Evolutionary conservation across 495 filamentous ascomycete genomes (phyloP).

Genomic region (Pyrenopolyporus hunteri): DNA sequence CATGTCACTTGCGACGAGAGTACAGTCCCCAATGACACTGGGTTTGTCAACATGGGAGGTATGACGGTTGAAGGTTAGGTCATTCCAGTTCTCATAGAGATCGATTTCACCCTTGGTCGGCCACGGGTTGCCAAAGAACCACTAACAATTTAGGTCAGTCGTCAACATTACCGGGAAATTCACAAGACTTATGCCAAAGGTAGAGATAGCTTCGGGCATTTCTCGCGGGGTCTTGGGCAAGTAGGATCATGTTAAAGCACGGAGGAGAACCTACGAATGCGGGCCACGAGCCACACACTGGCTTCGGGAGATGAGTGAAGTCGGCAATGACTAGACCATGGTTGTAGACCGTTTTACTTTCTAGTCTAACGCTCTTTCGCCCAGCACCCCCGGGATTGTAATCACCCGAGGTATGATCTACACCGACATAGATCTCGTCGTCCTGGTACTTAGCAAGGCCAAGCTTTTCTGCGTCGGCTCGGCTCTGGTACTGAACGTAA

Average conservation of each 20-base stretch:
- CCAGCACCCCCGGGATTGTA: conserved; percentile 45
- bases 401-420: conserved; percentile 47
- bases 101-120: conserved; percentile 83
- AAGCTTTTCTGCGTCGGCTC: conserved; percentile 54
- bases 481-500: conserved; percentile 67
- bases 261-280: conserved; percentile 46
- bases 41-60: conserved; percentile 74
- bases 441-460: conserved; percentile 60
- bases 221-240: background rate
- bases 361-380: conserved; percentile 70
- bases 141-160: conserved; percentile 50
- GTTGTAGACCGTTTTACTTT: conserved; percentile 68
- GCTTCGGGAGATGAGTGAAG: conserved; percentile 72
- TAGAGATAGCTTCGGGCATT: background rate
- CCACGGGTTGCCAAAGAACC: conserved; percentile 80
- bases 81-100: conserved; percentile 85
- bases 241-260: background rate
- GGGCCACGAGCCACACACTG: conserved; percentile 65
- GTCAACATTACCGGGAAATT: background rate
- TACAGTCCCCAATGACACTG: conserved; percentile 63
- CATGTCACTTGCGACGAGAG: conserved; percentile 53
- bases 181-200: background rate
- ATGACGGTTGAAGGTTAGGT: conserved; percentile 65
- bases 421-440: conserved; percentile 56
- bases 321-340: conserved; percentile 74